A percentile compares a stretch with the other conserved stretches of the same genome.
Evolutionary conservation across 2,329 filamentous ascomycete species (phyloP).

Genomic region (Endocalyx cinctus): DNA sequence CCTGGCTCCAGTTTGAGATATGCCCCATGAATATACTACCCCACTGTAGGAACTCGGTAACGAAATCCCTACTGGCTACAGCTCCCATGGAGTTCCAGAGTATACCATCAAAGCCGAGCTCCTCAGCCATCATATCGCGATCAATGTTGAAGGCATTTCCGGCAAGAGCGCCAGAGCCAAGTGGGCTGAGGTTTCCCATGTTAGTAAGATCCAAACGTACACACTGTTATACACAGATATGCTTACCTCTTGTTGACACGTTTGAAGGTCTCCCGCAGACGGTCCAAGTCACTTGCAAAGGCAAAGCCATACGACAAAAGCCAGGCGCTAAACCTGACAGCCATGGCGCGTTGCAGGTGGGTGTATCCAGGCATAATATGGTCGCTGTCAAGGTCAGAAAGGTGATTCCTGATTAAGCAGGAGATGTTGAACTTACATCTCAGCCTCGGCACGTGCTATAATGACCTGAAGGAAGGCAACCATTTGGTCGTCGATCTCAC

Average conservation of each 20-base stretch:
- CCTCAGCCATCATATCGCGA: constrained; percentile 70
- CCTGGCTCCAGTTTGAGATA: constrained; percentile 76
- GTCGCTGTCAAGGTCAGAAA: constrained; percentile 57
- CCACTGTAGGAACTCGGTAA: constrained; percentile 79
- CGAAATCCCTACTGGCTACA: constrained; percentile 75
- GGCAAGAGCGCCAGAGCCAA: constrained; percentile 73
- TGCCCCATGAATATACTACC: constrained; percentile 73
- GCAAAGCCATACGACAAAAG: constrained; percentile 69
- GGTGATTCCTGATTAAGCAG: constrained; percentile 4
- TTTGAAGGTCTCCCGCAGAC: constrained; percentile 66
- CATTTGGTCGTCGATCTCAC: constrained; percentile 64
- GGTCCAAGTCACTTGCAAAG: constrained; percentile 71
- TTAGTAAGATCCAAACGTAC: no score
- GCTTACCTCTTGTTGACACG: no score
- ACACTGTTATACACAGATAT: no score
- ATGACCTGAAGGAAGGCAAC: constrained; percentile 64
- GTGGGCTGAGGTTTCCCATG: constrained; percentile 55
- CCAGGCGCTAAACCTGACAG: constrained; percentile 79
- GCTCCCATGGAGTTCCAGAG: constrained; percentile 74
- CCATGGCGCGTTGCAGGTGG: constrained; percentile 76
- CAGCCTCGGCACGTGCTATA: constrained; percentile 60
- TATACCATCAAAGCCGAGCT: constrained; percentile 74
- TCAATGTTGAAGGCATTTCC: constrained; percentile 82
- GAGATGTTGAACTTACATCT: constrained; percentile 42
- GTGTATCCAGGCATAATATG: constrained; percentile 85